phyloP scores from a whole-genome alignment of 2,329 filamentous ascomycete species.

The Cylindrodendrum hubeiense region DNA sequence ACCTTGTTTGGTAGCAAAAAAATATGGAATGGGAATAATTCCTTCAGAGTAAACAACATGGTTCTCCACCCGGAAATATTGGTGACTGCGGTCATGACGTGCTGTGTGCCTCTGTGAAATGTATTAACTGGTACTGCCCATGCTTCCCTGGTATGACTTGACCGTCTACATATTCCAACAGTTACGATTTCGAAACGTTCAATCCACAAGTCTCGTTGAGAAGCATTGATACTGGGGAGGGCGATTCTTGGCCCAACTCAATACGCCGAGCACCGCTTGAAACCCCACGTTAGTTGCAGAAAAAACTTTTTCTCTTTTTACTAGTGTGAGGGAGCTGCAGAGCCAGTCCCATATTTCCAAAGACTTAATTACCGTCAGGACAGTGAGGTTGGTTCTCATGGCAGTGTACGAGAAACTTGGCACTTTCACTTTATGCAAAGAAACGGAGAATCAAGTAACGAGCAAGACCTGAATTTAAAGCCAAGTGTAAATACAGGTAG shows the following conservation, averaged over 20 bases:
- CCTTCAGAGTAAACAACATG: slow-evolving; percentile 43
- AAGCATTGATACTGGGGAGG: no score
- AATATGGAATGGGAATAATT: slow-evolving; percentile 49
- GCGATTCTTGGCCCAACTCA: no score
- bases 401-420: no score
- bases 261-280: no score
- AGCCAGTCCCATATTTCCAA: no score
- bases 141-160: neutral
- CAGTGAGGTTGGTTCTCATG: no score
- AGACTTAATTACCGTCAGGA: no score
- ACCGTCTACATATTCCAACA: neutral
- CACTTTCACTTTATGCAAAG: neutral
- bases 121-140: neutral
- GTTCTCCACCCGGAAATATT: slow-evolving; percentile 36
- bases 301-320: no score
- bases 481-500: slow-evolving; percentile 42
- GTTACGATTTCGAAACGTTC: neutral
- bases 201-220: no score
- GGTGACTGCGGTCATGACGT: neutral
- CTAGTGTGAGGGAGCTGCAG: no score
- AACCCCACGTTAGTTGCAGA: no score
- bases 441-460: slow-evolving; percentile 10
- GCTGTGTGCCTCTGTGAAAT: no score
- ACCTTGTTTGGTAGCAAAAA: slow-evolving; percentile 47
- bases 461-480: slow-evolving; percentile 37